Evolutionary conservation across 345 rosid genomes (phyloP).

Genomic region (Noccaea bulbosa): DNA sequence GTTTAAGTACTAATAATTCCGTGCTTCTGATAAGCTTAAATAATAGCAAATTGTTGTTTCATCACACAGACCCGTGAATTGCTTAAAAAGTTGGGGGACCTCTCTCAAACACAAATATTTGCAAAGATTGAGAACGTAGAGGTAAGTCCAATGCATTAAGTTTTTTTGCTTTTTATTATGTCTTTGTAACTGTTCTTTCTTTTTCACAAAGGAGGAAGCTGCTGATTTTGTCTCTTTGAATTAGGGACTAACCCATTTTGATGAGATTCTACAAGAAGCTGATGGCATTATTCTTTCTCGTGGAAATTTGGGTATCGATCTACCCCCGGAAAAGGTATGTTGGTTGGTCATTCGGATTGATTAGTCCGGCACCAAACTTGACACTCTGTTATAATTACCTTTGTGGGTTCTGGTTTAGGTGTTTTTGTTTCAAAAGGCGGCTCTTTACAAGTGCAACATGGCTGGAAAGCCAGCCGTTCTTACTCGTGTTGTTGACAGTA

Average conservation of each 20-base stretch:
- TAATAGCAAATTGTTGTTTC: slow-evolving; percentile 26
- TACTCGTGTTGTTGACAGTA: slow-evolving; percentile 94
- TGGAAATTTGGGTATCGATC: slow-evolving; percentile 97
- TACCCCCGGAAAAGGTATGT: slow-evolving; percentile 94
- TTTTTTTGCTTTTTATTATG: slow-evolving; percentile 6
- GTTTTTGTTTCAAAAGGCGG: slow-evolving; percentile 91
- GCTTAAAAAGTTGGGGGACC: slow-evolving; percentile 83
- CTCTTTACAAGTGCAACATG: slow-evolving; percentile 91
- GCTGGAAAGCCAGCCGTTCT: slow-evolving; percentile 95
- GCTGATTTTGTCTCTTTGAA: slow-evolving; percentile 8
- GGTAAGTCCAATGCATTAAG: slow-evolving; percentile 46
- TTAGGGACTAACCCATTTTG: slow-evolving; percentile 93
- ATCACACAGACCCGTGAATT: slow-evolving; percentile 74
- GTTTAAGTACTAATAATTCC: background rate
- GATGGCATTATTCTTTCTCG: slow-evolving; percentile 98
- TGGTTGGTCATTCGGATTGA: slow-evolving; percentile 28
- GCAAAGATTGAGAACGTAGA: slow-evolving; percentile 95
- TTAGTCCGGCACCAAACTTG: background rate
- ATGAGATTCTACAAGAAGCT: slow-evolving; percentile 97
- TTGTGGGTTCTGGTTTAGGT: slow-evolving; percentile 55
- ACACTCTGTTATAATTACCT: background rate
- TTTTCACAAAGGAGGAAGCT: background rate
- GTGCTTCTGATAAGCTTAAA: background rate
- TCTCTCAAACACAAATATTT: slow-evolving; percentile 86
- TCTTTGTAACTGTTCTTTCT: slow-evolving; percentile 2